Evolutionary conservation across 2,329 filamentous ascomycete genomes (phyloP).

Genomic region (Escovopsis sp.): DNA sequence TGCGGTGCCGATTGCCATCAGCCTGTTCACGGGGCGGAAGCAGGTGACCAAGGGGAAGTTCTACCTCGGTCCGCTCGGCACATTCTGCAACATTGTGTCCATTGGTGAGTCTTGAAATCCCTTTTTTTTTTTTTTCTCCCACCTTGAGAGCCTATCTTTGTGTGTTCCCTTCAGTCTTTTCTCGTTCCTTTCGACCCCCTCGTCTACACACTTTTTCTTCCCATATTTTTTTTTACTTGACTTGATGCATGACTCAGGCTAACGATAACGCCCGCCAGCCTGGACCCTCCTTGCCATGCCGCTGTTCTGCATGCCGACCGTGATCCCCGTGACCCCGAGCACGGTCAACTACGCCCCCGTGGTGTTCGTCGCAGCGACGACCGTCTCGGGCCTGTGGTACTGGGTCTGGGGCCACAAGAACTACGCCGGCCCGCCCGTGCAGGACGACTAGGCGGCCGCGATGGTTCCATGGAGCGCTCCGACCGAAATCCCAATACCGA

Average conservation of each 20-base stretch:
- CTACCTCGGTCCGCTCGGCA: conserved; percentile 46
- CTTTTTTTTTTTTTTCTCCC: too few relatives aligned
- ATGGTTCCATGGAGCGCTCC: background rate
- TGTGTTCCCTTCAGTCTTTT: too few relatives aligned
- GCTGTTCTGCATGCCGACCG: conserved; percentile 59
- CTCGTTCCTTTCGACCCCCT: too few relatives aligned
- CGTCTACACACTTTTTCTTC: too few relatives aligned
- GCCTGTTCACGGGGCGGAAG: conserved; percentile 43
- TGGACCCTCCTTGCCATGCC: conserved; percentile 58
- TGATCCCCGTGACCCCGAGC: conserved; percentile 39
- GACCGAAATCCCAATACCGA: too few relatives aligned
- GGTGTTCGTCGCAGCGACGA: conserved; percentile 53
- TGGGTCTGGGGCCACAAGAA: conserved; percentile 54
- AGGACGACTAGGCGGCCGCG: conserved; percentile 17
- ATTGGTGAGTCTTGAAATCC: conserved; percentile 40
- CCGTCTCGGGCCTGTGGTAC: conserved; percentile 52
- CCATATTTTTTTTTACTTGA: too few relatives aligned
- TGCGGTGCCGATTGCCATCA: conserved; percentile 51
- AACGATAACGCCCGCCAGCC: too few relatives aligned
- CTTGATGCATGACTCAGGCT: too few relatives aligned
- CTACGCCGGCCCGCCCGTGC: conserved; percentile 47
- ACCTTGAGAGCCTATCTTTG: too few relatives aligned
- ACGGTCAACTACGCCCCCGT: conserved; percentile 62
- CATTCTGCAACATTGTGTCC: conserved; percentile 48
- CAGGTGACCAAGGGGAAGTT: conserved; percentile 43